Base-by-base conservation (phyloP, 495 filamentous ascomycete genomes). In the Penicillium dipodomyicola region DNA sequence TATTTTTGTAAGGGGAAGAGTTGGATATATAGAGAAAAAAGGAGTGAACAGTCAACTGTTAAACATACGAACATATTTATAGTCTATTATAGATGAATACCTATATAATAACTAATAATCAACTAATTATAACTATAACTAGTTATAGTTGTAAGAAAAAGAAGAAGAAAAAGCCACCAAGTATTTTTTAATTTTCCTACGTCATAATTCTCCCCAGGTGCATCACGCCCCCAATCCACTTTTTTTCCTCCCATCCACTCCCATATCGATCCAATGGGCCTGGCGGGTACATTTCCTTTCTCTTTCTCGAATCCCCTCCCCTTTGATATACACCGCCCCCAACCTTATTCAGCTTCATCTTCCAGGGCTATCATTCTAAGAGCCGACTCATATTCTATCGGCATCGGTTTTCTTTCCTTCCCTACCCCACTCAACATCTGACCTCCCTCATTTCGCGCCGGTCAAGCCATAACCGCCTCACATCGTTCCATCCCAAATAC, bases 391-490 rank as follows among this genome's bases (percentile, higher is more conserved):
- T 49, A 40, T 54, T 35, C 48, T 25, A 43, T 54, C 32, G 42
- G 37, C 41, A 33, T 46, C 29, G 37, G 25, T 52, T 56, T 59
- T 56, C 42, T 11, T 23, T 35, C 49, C 32, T 49, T 52, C 17
- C 17, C 30, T 63, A 35, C 49, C 50, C 44, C 20, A 40, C 48
- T 25, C 29, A 19, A 51, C 27, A 25, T 25, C 30, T 54, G 41
- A 30, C 44, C 35, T 40, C 20, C 48, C 35, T 39, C 25, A 19
- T 27, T 48, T 45, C n/a, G 37, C 50, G 45, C 61, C 55, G 66
- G 64, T 67, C 67, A 67, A 74, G 69, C 69, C 58, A 75, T 75
- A 68, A 74, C 53, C 62, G 62, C 57, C 62, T 55, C 49, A 63
- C 63, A 60, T 56, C 50, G 55, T 58, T 66, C 67, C 57, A 22